These are phyloP conservation scores for Carallia brachiata DNA, from an alignment of 345 rosid species.

Conservation along the genomic window DNA sequence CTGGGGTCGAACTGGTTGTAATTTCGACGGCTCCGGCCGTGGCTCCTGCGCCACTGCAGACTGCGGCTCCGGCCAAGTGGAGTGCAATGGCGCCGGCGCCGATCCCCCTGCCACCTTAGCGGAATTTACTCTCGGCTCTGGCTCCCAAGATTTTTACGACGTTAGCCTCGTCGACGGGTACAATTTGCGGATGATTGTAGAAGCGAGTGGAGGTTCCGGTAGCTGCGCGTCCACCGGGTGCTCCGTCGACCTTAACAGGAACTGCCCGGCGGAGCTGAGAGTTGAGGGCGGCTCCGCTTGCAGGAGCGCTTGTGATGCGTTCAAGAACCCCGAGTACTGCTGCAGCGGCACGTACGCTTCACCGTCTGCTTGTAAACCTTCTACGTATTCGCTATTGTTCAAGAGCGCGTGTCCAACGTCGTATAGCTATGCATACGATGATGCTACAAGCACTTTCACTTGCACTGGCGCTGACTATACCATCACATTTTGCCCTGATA, in stretches of 20 bases:
- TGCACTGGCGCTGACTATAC: slow-evolving; percentile 27
- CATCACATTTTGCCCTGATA: slow-evolving; percentile 23
- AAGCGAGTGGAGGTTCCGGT: slow-evolving; percentile 23
- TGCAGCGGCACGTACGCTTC: slow-evolving; percentile 26
- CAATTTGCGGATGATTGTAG: slow-evolving; percentile 19
- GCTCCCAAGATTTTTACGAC: slow-evolving; percentile 27
- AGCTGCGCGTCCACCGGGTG: slow-evolving; percentile 23
- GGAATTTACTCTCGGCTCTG: slow-evolving; percentile 29
- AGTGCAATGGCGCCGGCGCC: slow-evolving; percentile 25
- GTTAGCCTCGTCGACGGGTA: slow-evolving; percentile 33
- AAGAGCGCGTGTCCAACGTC: slow-evolving; percentile 28
- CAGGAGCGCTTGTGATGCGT: slow-evolving; percentile 28
- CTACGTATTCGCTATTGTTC: slow-evolving; percentile 24
- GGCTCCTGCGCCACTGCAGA: slow-evolving; percentile 29
- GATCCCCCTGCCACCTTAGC: slow-evolving; percentile 27
- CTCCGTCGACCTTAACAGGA: slow-evolving; percentile 20
- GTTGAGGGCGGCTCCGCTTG: slow-evolving; percentile 24
- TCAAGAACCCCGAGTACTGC: slow-evolving; percentile 29
- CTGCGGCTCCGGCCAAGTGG: slow-evolving; percentile 26
- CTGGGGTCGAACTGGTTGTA: slow-evolving; percentile 42
- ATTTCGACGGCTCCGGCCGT: slow-evolving; percentile 22
- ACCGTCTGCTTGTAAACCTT: slow-evolving; percentile 25
- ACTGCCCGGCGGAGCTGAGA: slow-evolving; percentile 24
- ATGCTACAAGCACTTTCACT: slow-evolving; percentile 28
- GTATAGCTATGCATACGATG: slow-evolving; percentile 28